Percentiles rank a stretch among this genome's conserved stretches.
phyloP scores from a whole-genome alignment of 2,329 filamentous ascomycete genomes.

The Diatrype stigma region DNA sequence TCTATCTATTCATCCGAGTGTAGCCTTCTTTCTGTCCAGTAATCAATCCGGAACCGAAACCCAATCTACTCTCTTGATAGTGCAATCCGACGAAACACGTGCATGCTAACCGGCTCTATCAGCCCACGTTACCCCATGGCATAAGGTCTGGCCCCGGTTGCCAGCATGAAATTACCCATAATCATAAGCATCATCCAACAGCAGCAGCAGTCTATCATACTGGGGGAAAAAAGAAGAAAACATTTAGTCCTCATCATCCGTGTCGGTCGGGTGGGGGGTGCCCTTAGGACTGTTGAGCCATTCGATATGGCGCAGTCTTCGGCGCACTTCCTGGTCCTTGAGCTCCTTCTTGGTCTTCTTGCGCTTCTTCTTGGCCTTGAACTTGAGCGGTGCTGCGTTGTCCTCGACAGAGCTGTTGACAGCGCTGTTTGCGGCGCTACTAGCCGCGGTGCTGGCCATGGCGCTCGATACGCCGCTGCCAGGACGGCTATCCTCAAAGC shows the following conservation, averaged over 20 bases:
- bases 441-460: constrained; percentile 41
- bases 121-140: too few species aligned
- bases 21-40: too few species aligned
- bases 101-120: too few species aligned
- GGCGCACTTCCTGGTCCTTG: constrained; percentile 87
- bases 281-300: constrained; percentile 85
- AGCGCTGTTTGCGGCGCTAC: constrained; percentile 57
- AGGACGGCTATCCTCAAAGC: constrained; percentile 74
- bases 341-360: constrained; percentile 96
- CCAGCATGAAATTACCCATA: too few species aligned
- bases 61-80: too few species aligned
- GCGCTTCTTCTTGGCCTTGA: constrained; percentile 90
- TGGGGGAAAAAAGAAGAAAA: too few species aligned
- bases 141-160: too few species aligned
- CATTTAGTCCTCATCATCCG: constrained; percentile 63
- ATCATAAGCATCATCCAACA: too few species aligned
- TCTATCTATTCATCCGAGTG: too few species aligned
- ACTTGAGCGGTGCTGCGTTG: constrained; percentile 70
- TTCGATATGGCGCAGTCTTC: constrained; percentile 79
- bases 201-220: too few species aligned
- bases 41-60: too few species aligned
- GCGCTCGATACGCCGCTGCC: constrained; percentile 55
- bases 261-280: constrained; percentile 71
- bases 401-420: constrained; percentile 84
- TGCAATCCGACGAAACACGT: too few species aligned